phyloP scores from a whole-genome alignment of 495 filamentous ascomycete genomes.

The Penicillium malachiteum region DNA sequence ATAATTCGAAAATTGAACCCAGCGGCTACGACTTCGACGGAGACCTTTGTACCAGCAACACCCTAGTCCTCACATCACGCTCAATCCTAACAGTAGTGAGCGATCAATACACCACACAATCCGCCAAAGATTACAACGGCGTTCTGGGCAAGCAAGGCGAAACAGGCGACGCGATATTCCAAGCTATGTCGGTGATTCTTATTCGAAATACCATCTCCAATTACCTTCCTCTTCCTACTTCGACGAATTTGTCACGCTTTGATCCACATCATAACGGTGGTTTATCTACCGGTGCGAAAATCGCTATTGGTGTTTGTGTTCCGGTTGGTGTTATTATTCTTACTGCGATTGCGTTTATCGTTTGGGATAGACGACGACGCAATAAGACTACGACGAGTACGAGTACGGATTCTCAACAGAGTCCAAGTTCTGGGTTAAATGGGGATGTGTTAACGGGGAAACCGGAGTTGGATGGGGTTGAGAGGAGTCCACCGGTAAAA shows the following conservation, averaged over 20 bases:
- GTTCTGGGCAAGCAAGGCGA: not conserved
- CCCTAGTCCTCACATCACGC: not conserved
- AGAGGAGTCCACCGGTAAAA: not conserved
- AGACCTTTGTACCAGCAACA: constrained; percentile 4
- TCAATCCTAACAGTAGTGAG: not conserved
- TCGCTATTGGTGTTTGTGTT: constrained; percentile 12
- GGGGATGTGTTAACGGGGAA: constrained; percentile 2
- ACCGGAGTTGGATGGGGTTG: constrained; percentile 6
- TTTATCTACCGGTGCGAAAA: constrained; percentile 11
- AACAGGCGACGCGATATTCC: constrained; percentile 4
- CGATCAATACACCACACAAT: constrained; percentile 5
- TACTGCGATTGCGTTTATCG: constrained; percentile 6
- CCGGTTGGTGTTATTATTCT: constrained; percentile 7
- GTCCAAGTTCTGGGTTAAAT: too few species aligned
- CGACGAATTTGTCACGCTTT: too few species aligned
- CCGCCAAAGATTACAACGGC: constrained; percentile 6
- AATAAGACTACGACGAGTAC: too few species aligned
- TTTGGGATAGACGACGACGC: constrained; percentile 9
- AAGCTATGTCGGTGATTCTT: constrained; percentile 12
- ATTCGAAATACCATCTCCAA: constrained; percentile 6
- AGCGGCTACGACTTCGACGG: constrained; percentile 7
- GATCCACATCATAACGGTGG: not conserved
- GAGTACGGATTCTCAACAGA: not conserved
- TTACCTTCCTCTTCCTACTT: not conserved
- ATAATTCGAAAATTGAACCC: not conserved